These are phyloP conservation scores for Pseudisothecium myosuroides DNA, from an alignment of 225 moss, liverwort and hornwort species.

Conservation along the genomic window DNA sequence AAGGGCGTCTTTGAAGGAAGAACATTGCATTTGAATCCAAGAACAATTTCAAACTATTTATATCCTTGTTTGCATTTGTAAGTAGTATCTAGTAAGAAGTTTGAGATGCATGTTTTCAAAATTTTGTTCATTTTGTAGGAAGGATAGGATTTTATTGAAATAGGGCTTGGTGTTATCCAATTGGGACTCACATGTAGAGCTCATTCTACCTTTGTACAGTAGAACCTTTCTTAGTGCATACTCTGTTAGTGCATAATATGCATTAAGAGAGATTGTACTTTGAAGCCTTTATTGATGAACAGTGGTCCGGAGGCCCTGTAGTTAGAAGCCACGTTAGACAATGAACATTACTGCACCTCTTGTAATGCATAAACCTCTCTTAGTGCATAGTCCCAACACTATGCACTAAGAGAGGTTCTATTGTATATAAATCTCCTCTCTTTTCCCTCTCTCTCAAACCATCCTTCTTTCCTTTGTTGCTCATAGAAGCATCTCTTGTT, in stretches of 20 bases:
- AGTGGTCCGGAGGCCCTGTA: too few relatives aligned
- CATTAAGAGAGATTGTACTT: too few relatives aligned
- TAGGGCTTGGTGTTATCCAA: background rate
- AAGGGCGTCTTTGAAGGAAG: accelerated
- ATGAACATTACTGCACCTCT: too few relatives aligned
- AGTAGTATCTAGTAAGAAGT: background rate
- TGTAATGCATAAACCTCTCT: too few relatives aligned
- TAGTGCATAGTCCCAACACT: too few relatives aligned
- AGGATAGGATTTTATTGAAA: background rate
- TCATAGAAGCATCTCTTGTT: background rate
- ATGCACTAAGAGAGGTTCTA: too few relatives aligned
- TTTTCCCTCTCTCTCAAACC: accelerated
- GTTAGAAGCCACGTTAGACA: too few relatives aligned
- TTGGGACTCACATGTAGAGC: background rate
- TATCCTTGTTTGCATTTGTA: background rate
- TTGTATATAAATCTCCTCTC: background rate
- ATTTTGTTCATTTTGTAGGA: background rate
- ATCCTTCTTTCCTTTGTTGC: background rate
- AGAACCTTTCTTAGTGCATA: too few relatives aligned
- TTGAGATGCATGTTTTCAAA: background rate
- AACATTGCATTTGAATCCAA: background rate
- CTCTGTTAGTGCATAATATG: too few relatives aligned
- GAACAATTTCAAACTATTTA: background rate
- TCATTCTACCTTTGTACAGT: too few relatives aligned
- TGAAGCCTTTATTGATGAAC: too few relatives aligned